Conservation (phyloP, 2,329 filamentous ascomycete species). For the Aspergillus flavus region DNA sequence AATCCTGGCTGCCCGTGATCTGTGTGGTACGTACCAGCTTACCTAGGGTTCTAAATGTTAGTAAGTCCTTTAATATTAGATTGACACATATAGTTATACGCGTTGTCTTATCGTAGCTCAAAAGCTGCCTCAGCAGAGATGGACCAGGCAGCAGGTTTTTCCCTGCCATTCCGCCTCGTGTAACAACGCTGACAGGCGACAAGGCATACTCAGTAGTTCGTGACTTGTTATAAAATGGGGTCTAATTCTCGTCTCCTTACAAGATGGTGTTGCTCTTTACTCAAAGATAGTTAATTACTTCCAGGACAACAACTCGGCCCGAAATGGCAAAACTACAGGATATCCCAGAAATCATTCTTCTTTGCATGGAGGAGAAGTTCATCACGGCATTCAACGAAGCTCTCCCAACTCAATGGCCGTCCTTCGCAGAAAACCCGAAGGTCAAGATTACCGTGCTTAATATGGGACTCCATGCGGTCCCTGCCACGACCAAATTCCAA, state of each 20-base stretch:
- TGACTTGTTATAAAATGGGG: background rate
- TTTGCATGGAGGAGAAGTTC: constrained; percentile 45
- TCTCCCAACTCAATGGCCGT: constrained; percentile 33
- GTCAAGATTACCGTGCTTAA: constrained; percentile 41
- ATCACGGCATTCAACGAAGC: constrained; percentile 47
- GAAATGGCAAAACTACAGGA: constrained; percentile 25
- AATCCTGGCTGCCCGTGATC: background rate
- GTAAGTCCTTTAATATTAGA: background rate
- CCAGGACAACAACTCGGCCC: background rate
- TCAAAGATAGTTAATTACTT: background rate
- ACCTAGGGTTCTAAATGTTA: background rate
- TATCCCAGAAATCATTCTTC: constrained; percentile 46
- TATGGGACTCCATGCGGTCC: constrained; percentile 43
- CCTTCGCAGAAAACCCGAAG: constrained; percentile 32
- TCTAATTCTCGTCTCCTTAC: background rate
- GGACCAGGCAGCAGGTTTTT: background rate
- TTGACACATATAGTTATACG: background rate
- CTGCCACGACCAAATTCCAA: constrained; percentile 45
- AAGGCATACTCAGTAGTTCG: background rate
- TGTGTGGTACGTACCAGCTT: background rate
- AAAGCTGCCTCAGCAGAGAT: background rate
- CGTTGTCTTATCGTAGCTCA: background rate
- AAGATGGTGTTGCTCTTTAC: background rate
- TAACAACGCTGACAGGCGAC: background rate
- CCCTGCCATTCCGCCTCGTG: background rate